Conservation (phyloP, 345 rosid genomes). For the Gossypium ekmanianum region DNA sequence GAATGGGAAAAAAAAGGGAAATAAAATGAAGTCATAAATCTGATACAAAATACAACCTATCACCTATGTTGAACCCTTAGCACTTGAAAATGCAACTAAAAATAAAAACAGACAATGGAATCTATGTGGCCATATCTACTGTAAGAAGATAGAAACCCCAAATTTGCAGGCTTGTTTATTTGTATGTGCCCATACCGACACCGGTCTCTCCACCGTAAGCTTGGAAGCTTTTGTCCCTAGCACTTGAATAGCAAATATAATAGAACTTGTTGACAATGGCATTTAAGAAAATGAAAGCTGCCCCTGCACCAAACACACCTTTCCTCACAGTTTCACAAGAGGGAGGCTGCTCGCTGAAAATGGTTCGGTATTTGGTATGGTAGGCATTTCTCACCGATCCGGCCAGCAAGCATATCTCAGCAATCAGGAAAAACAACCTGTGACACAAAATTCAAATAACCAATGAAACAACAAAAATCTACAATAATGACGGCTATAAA, state of each 20-base stretch:
- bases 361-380: conserved; percentile 78
- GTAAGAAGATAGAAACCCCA: background rate
- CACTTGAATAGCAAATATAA: conserved; percentile 66
- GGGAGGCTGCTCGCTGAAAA: conserved; percentile 58
- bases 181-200: conserved; percentile 58
- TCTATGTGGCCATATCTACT: conserved; percentile 6
- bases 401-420: conserved; percentile 77
- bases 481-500: background rate
- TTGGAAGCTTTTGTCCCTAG: conserved; percentile 49
- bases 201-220: conserved; percentile 45
- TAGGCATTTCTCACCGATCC: conserved; percentile 87
- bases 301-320: conserved; percentile 90
- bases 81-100: conserved; percentile 18
- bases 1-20: background rate
- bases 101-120: conserved; percentile 4
- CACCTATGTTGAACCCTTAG: conserved; percentile 12
- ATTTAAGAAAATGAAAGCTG: conserved; percentile 73
- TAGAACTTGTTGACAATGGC: conserved; percentile 73
- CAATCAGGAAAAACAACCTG: conserved; percentile 82
- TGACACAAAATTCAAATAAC: background rate
- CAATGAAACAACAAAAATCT: background rate
- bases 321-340: conserved; percentile 77
- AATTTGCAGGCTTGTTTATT: conserved; percentile 26
- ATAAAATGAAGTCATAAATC: conserved; percentile 1
- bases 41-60: conserved; percentile 16